Evolutionary conservation across 371 early-diverging fungal genomes (phyloP).

Genomic region (Syncephalis fuscata): DNA sequence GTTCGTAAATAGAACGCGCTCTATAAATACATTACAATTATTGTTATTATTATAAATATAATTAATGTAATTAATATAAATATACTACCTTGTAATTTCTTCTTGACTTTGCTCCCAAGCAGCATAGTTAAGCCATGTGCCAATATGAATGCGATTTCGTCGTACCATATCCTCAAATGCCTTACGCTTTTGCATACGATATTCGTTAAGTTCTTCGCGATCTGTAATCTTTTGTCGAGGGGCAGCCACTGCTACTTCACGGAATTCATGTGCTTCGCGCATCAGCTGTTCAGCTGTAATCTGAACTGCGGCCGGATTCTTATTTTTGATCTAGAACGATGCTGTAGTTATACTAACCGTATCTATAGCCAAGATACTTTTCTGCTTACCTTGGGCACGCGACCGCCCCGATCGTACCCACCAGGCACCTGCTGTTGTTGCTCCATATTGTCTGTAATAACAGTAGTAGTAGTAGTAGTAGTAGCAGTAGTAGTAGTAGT

Average conservation of each 20-base stretch:
- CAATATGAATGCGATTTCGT: constrained; percentile 65
- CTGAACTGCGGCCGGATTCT: constrained; percentile 93
- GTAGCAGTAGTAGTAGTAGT: too few relatives aligned
- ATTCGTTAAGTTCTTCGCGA: constrained; percentile 81
- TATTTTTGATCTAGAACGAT: constrained; percentile 79
- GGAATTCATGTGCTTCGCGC: constrained; percentile 83
- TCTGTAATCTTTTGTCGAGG: constrained; percentile 87
- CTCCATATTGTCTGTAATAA: too few relatives aligned
- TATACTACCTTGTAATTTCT: constrained; percentile 43
- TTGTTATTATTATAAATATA: too few relatives aligned
- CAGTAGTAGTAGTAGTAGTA: too few relatives aligned
- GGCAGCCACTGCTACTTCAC: constrained; percentile 51
- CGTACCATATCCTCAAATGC: constrained; percentile 87
- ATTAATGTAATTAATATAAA: not conserved
- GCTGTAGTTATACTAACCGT: not conserved
- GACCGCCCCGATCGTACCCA: too few relatives aligned
- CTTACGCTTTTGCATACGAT: constrained; percentile 77
- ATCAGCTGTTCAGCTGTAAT: constrained; percentile 98
- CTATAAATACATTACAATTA: constrained; percentile 14
- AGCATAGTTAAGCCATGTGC: constrained; percentile 91
- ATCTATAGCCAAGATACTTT: too few relatives aligned
- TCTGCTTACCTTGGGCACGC: too few relatives aligned
- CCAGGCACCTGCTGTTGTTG: too few relatives aligned
- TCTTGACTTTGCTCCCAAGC: constrained; percentile 85
- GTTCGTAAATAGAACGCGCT: constrained; percentile 84